Evolutionary conservation across 345 rosid species (phyloP), one percentile per base, ranked within the genome.

Genomic region (Populus nigra): DNA sequence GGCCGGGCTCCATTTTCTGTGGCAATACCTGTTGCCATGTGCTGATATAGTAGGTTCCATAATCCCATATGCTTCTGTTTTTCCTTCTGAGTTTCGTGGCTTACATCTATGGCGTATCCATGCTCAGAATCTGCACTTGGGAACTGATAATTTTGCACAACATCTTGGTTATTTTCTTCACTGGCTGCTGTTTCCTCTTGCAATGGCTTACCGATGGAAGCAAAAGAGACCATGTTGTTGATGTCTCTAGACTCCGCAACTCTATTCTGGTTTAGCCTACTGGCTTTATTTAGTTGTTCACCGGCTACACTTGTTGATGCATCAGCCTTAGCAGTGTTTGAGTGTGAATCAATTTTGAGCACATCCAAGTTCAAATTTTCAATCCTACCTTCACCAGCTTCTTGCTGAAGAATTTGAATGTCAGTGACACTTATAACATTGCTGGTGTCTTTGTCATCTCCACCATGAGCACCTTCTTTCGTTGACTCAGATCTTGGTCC

Each of bases 21-120:
- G 74, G 84, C 89, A 35, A 75, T 78, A 53, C 88, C 91, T 68
- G 94, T 83, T 76, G 78, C 96, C 96, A 96, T 89, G 72, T 91
- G 90, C 83, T 80, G 89, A 78, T 93, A 90, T 76, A 96, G 85
- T 75, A 93, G 78, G 79, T 83, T 73, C 98, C 99, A 96, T 79
- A 96, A 61, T 66, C 86, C 85, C 25, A 76, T 80, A 70, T 86
- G 85, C 76, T 85, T 90, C 71, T 79, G 89, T 81, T 88, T 86
- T 84, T 85, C 93, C 78, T 65, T 73, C 53, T 83, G 78, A 7
- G 82, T 77, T 75, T 81, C 55, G 39, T 61, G 61, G 47, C 80
- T 66, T 72, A 17, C 77, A 62, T 82, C 73, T 38, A 31, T 43
- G 27, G 66, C 75, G 12, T 23, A 27, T 68, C 79, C 72, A 43